phyloP scores from a whole-genome alignment of 805 yeast genomes.

The Starmerella cellae region DNA sequence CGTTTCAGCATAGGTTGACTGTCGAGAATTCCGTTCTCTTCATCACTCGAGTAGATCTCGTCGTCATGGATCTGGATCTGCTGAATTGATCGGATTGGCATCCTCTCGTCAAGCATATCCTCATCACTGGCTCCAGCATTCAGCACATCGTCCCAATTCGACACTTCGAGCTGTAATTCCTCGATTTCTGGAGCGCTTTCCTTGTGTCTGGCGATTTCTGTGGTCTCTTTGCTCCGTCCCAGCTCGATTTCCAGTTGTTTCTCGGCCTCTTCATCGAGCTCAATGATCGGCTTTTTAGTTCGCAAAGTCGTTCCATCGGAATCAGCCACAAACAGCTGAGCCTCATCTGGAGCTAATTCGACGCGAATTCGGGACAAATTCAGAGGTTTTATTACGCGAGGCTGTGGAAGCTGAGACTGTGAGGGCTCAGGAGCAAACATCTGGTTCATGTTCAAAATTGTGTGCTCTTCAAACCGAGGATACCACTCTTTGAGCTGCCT shows the following conservation, averaged over 20 bases:
- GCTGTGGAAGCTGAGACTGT: conserved; percentile 39
- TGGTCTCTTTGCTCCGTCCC: conserved; percentile 2
- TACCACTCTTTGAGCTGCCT: conserved; percentile 32
- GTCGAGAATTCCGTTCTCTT: conserved; percentile 58
- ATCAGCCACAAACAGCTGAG: conserved; percentile 33
- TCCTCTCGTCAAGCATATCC: background rate
- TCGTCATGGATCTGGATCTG: conserved; percentile 22
- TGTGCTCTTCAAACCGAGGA: conserved; percentile 47
- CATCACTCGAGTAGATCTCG: conserved; percentile 26
- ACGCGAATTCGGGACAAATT: conserved; percentile 45
- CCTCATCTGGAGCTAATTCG: conserved; percentile 52
- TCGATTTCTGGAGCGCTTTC: background rate
- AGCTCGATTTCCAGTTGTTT: conserved; percentile 3
- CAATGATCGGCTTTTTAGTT: too few species aligned
- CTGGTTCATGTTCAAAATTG: conserved; percentile 49
- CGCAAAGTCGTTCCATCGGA: background rate
- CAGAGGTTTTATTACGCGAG: conserved; percentile 28
- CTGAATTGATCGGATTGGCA: conserved; percentile 2
- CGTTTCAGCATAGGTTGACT: conserved; percentile 33
- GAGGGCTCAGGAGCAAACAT: conserved; percentile 53
- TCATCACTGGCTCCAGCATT: conserved; percentile 20
- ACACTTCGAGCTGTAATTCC: conserved; percentile 18
- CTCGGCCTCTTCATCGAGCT: background rate
- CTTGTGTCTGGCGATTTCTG: background rate
- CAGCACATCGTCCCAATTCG: conserved; percentile 27